Evolutionary conservation across 176 grass and related monocot species (phyloP), one percentile per base, ranked within the genome.

Genomic region (Rhynchospora pubera): DNA sequence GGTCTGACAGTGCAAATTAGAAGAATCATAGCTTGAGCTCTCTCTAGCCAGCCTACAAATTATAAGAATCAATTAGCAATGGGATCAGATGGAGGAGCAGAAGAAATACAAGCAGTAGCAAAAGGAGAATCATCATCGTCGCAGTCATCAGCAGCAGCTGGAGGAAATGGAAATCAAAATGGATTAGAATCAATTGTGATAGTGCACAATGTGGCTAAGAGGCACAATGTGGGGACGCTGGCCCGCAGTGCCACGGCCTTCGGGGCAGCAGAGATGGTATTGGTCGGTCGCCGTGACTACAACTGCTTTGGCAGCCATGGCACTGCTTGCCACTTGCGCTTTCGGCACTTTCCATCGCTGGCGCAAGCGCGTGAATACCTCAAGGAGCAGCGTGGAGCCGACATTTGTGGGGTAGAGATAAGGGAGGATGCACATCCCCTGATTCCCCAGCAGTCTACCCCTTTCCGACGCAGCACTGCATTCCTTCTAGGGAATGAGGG

Each of bases 401-500:
- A 98, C 34, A 94, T 98, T 4, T 98, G 95, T 61, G 92, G 95
- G 9, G 90, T 98, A 28, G 92, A 98, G 90, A 94, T 98, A 87
- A 84, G 81, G 3, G 89, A 93, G 0, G 88, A 91, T 24, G 92
- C 92, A 10, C 11, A 88, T 34, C 85, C 95, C 0, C 84, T 98
- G 69, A 91, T 89, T 2, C 80, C 85, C 0, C 57, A 32, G 22
- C 72, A 53, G 24, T 21, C 50, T 23, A 7, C 72, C 24, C 95
- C 95, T 10, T 97, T 97, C 85, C 63, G 78, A 12, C 57, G 80
- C 71, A 94, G 85, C 79, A 94, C 95, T 0, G 92, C 95, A 1
- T 97, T 97, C 82, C 90, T 97, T n/a, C 88, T 94, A 11, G 95
- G 92, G 44, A 98, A 98, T 5, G 95, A 98, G 89, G 95, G 95